These are phyloP conservation scores for Talaromyces sp. DNA, from an alignment of 2,329 filamentous ascomycete species.

Conservation along the genomic window DNA sequence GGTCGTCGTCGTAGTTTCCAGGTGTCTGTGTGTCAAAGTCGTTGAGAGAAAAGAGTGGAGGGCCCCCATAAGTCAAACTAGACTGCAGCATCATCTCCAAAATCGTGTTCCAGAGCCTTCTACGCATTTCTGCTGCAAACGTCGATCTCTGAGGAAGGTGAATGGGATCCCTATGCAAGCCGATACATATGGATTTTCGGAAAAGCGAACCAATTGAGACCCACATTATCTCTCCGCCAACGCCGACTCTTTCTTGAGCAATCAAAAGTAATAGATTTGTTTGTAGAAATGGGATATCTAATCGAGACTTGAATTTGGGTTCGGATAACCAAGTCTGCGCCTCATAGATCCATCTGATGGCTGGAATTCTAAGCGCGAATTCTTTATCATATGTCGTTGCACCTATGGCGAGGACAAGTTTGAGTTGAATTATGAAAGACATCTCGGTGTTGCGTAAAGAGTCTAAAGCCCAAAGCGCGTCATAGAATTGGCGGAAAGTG, in stretches of 20 bases:
- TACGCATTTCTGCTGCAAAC: constrained; percentile 20
- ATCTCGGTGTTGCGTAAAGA: constrained; percentile 23
- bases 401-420: constrained; percentile 56
- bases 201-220: constrained; percentile 27
- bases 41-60: constrained; percentile 21
- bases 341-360: constrained; percentile 30
- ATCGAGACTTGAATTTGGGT: constrained; percentile 22
- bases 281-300: constrained; percentile 22
- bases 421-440: constrained; percentile 51
- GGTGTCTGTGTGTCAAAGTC: constrained; percentile 29
- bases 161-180: constrained; percentile 27
- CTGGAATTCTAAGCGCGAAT: constrained; percentile 46
- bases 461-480: constrained; percentile 42
- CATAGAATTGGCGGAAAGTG: constrained; percentile 51
- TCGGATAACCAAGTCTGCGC: constrained; percentile 24
- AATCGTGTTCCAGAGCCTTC: constrained; percentile 32
- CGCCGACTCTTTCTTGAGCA: constrained; percentile 24
- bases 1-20: constrained; percentile 18
- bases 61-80: constrained; percentile 24
- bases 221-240: constrained; percentile 32
- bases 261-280: constrained; percentile 28
- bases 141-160: constrained; percentile 16
- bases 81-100: constrained; percentile 28
- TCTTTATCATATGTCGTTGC: constrained; percentile 45
- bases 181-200: constrained; percentile 25